Conservation (phyloP, 2,329 filamentous ascomycete species). For the Penicillium glabrum region DNA sequence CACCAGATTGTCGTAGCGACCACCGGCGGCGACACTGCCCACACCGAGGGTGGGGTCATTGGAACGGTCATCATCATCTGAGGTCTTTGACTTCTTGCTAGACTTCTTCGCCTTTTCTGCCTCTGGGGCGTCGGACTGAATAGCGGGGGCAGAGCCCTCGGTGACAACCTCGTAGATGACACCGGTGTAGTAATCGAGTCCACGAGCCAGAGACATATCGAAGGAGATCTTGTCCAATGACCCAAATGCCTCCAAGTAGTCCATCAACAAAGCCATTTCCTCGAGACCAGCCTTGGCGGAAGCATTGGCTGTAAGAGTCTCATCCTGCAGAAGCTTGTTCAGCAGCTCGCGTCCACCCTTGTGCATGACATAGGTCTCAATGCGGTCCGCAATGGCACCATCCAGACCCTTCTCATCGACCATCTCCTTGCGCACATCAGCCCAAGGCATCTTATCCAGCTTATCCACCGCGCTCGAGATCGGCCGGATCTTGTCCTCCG, state of each 20-base stretch:
- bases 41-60: conserved; percentile 80
- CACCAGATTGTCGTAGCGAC: conserved; percentile 88
- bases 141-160: conserved; percentile 67
- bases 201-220: conserved; percentile 84
- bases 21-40: conserved; percentile 84
- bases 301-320: conserved; percentile 67
- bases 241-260: conserved; percentile 76
- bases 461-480: conserved; percentile 96
- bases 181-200: conserved; percentile 90
- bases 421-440: conserved; percentile 89
- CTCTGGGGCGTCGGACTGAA: conserved; percentile 41
- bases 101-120: conserved; percentile 34
- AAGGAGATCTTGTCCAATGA: conserved; percentile 76
- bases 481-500: conserved; percentile 78
- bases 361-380: conserved; percentile 77
- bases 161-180: conserved; percentile 89
- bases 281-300: conserved; percentile 76
- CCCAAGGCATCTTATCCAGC: conserved; percentile 89
- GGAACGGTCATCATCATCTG: conserved; percentile 66
- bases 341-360: conserved; percentile 77
- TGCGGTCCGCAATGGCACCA: conserved; percentile 75
- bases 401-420: conserved; percentile 84
- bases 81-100: conserved; percentile 51
- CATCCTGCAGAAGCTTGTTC: conserved; percentile 66
- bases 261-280: conserved; percentile 78